These are phyloP conservation scores for Crithidia brevicula DNA, from an alignment of 208 protist genomes.

Conservation along the genomic window DNA sequence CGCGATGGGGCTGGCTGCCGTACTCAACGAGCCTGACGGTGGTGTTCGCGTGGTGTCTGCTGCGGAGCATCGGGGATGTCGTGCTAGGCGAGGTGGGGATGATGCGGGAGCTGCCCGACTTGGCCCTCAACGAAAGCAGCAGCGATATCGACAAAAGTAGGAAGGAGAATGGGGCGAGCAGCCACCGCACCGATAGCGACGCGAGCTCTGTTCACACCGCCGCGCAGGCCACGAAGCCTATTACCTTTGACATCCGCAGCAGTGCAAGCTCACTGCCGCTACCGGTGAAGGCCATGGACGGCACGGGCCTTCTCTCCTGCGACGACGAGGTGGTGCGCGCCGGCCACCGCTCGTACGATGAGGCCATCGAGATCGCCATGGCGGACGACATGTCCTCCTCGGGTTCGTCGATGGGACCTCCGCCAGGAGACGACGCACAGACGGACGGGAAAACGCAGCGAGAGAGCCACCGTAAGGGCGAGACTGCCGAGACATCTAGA, in stretches of 20 bases:
- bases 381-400: conserved; percentile 14
- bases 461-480: no score
- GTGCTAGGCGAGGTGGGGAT: conserved; percentile 16
- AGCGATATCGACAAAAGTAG: no score
- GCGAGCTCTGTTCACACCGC: neutral
- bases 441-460: no score
- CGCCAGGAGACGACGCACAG: neutral
- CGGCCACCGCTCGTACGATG: neutral
- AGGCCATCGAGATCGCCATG: conserved; percentile 3
- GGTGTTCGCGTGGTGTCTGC: conserved; percentile 20
- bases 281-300: neutral
- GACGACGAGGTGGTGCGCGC: neutral
- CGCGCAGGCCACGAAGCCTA: neutral
- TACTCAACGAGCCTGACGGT: conserved; percentile 7
- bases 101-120: conserved; percentile 10
- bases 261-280: neutral
- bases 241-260: neutral
- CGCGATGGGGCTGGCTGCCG: conserved; percentile 29
- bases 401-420: conserved; percentile 26
- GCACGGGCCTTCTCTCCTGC: neutral
- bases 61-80: conserved; percentile 36
- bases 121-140: neutral
- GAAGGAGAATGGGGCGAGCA: no score
- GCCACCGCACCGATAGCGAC: no score
- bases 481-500: no score